Evolutionary conservation across 2,329 filamentous ascomycete species (phyloP).

Genomic region (Hypoxylon sp.): DNA sequence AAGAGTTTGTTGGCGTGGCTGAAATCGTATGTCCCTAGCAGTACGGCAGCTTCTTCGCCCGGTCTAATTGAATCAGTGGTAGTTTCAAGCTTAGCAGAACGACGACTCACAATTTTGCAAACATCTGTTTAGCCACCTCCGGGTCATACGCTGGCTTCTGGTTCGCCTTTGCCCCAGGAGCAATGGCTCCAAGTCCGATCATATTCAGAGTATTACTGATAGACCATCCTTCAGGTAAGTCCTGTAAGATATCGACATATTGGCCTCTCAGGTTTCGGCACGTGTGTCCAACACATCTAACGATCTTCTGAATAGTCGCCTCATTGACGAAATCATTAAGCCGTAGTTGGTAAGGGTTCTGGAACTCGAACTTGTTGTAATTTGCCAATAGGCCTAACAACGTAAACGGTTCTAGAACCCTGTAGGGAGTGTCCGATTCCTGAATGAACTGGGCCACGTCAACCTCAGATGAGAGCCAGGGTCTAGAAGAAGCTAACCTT

Average conservation of each 20-base stretch:
- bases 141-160: slow-evolving; percentile 74
- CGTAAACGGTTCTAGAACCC: slow-evolving; percentile 81
- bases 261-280: slow-evolving; percentile 77
- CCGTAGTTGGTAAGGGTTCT: slow-evolving; percentile 93
- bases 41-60: slow-evolving; percentile 80
- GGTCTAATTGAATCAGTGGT: slow-evolving; percentile 70
- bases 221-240: slow-evolving; percentile 91
- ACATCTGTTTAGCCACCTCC: slow-evolving; percentile 86
- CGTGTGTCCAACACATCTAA: slow-evolving; percentile 80
- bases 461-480: slow-evolving; percentile 7
- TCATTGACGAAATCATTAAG: slow-evolving; percentile 98
- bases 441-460: slow-evolving; percentile 76
- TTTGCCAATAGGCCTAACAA: slow-evolving; percentile 91
- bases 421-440: slow-evolving; percentile 76
- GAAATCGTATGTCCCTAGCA: slow-evolving; percentile 94
- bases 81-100: slow-evolving; percentile 37
- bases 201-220: slow-evolving; percentile 84
- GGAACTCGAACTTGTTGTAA: slow-evolving; percentile 99
- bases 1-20: slow-evolving; percentile 95
- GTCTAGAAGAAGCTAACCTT: slow-evolving; percentile 72
- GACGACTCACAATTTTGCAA: slow-evolving; percentile 79
- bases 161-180: slow-evolving; percentile 75
- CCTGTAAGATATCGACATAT: slow-evolving; percentile 90
- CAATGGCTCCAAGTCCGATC: slow-evolving; percentile 84
- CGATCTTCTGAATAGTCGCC: slow-evolving; percentile 84